phyloP scores from a whole-genome alignment of 805 yeast species.

The Wickerhamomyces silvicola region DNA sequence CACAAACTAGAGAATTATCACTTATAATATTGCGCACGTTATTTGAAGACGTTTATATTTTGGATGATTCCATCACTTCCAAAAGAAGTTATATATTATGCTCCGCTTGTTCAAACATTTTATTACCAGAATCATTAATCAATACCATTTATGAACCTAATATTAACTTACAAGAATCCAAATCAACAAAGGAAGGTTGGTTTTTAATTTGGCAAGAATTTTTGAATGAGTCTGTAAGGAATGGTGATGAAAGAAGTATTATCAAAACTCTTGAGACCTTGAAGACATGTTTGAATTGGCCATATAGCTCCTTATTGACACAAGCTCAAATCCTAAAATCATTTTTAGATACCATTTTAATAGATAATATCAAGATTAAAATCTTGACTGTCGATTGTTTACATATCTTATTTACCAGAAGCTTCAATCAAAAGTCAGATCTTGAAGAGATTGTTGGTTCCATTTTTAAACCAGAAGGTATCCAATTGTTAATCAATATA shows the following conservation, averaged over 20 bases:
- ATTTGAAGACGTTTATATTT: constrained; percentile 86
- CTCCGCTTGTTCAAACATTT: constrained; percentile 77
- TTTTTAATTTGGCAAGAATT: constrained; percentile 64
- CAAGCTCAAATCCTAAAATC: constrained; percentile 59
- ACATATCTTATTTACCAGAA: constrained; percentile 80
- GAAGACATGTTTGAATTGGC: constrained; percentile 90
- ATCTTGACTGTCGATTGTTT: constrained; percentile 86
- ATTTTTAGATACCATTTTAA: constrained; percentile 51
- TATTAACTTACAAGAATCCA: constrained; percentile 54
- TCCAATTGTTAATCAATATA: constrained; percentile 57
- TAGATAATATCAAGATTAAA: constrained; percentile 60
- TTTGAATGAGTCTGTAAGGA: constrained; percentile 37
- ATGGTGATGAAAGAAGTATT: constrained; percentile 41
- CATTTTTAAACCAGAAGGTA: constrained; percentile 70
- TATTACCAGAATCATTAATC: constrained; percentile 64
- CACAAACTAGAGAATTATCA: constrained; percentile 66
- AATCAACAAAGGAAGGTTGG: constrained; percentile 82
- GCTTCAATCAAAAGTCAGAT: constrained; percentile 58
- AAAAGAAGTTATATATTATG: constrained; percentile 70
- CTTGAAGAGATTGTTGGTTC: constrained; percentile 73
- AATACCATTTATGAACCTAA: constrained; percentile 59
- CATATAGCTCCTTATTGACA: constrained; percentile 68
- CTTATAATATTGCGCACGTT: constrained; percentile 75
- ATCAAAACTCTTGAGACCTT: constrained; percentile 71
- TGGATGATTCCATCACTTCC: constrained; percentile 88